Evolutionary conservation across 148 eudicot species (phyloP), one percentile per base, ranked within the genome.

Genomic region (Camellia granthamiana): DNA sequence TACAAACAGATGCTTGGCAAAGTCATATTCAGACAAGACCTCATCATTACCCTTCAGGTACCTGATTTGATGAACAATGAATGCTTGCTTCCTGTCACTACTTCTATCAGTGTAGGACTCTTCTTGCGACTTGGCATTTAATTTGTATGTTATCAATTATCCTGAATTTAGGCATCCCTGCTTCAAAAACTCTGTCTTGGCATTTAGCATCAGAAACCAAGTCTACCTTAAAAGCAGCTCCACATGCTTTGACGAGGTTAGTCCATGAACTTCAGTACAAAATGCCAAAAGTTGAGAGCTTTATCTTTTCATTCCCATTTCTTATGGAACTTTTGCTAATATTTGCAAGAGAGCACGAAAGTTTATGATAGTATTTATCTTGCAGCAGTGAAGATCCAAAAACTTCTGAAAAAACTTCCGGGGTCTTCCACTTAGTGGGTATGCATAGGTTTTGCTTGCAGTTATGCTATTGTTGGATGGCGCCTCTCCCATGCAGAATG

Each of bases 151-250:
- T 76, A 47, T 77, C 46, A 18, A 41, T 70, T 47, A 47, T 47
- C 64, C 14, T 64, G 7, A 18, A 21, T 88, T 55, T 84, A 93
- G 99, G 86, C 77, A 84, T 89, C 59, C 92, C 94, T 38, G 89
- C 91, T 71, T 83, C 98, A 81, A 93, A 87, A 63, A 94, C 94
- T 76, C 93, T 93, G 52, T 94, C 95, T 54, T 94, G 99, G 99
- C 99, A 94, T 90, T 82, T 96, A 64, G 97, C 91, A 80, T 91
- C 98, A 66, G 99, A 88, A 72, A 85, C 92, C 23, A 89, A 87
- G 83, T 82, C 95, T 61, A 87, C 97, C 47, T 61, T 88, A 77
- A 91, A 87, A 86, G 90, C 92, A 19, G 82, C 86, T 77, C 86
- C 89, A 66, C 85, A 81, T 78, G 84, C 89, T 72, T 82, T 86